Evolutionary conservation across 805 yeast genomes (phyloP), one percentile per base, ranked within the genome.

Genomic region (Myxozyma kluyveri): DNA sequence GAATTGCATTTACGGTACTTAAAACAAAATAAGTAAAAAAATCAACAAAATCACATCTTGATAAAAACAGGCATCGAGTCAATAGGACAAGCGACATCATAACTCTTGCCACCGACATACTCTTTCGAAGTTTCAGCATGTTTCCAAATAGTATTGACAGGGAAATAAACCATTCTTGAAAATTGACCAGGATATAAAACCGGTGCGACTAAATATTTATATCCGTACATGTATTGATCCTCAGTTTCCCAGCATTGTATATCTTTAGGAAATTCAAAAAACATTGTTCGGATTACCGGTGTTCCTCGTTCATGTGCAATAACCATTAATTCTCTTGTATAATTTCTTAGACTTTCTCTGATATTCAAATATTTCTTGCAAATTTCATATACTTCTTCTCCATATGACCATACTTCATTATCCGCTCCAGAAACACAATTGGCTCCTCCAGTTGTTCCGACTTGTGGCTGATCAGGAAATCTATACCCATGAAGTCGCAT

Each of bases 401-500:
- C 59, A 26, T 54, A 57, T 14, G 55, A 51, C 59, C 61, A 57
- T 4, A 57, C 59, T 35, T 57, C 61, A 37, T 57, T 57, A 10
- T 55, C 59, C 3, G 57, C 57, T 6, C 61, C 59, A 10, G 61
- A 57, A 9, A 44, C 48, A 29, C 61, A 57, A 18, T 48, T 44
- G 6, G 61, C 61, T 12, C 61, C 61, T 14, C 61, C 59, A 17
- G 59, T 52, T 10, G 54, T 45, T 3, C 59, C 61, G 41, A 44
- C 50, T 32, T 51, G 59, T 7, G 59, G 57, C 47, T 51, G 59
- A 21, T 44, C 36, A 2, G 61, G 61, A 12, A 29, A 31, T 18
- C 59, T 42, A 42, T 48, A 49, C 12, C 61, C 59, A 32, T 57
- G 57, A 3, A 55, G 44, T 5, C 61, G 50, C 59, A 55, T 57